Percentiles rank a stretch among this genome's conserved stretches.
Conservation (phyloP, 768 basidiomycete genomes). For the Lyophyllum decastes region DNA sequence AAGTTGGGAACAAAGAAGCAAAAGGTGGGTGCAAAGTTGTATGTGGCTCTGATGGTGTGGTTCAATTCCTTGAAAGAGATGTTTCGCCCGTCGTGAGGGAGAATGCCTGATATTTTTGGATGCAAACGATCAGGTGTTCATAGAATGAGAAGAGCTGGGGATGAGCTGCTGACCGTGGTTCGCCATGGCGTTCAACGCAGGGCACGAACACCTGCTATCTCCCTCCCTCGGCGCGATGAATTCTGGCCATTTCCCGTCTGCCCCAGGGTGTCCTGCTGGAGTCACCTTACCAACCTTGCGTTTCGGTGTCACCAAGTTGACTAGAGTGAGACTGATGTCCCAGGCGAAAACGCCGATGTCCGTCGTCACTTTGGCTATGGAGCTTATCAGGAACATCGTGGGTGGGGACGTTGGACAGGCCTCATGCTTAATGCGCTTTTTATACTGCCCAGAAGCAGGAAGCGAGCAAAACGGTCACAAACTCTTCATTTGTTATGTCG, state of each 20-base stretch:
- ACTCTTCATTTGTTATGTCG: not conserved
- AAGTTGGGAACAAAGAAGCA: slow-evolving; percentile 65
- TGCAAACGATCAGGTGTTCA: not conserved
- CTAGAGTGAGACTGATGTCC: slow-evolving; percentile 52
- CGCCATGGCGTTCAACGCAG: slow-evolving; percentile 72
- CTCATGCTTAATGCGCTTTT: not conserved
- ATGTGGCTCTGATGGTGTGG: slow-evolving; percentile 50
- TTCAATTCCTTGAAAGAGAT: slow-evolving; percentile 61
- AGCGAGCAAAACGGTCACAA: slow-evolving; percentile 9
- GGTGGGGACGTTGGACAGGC: slow-evolving; percentile 5
- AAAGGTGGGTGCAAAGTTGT: slow-evolving; percentile 72
- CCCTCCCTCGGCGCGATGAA: slow-evolving; percentile 56
- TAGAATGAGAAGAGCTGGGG: slow-evolving; percentile 3
- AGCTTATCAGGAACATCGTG: slow-evolving; percentile 33
- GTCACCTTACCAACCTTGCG: slow-evolving; percentile 56
- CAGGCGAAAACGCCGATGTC: slow-evolving; percentile 40
- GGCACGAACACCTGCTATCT: slow-evolving; percentile 67
- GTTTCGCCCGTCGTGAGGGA: slow-evolving; percentile 66
- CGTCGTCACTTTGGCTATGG: slow-evolving; percentile 29
- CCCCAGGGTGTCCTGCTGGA: slow-evolving; percentile 55
- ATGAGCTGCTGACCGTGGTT: slow-evolving; percentile 65
- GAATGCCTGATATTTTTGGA: slow-evolving; percentile 49
- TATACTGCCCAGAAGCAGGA: slow-evolving; percentile 12
- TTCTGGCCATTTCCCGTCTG: slow-evolving; percentile 68
- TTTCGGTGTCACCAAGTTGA: slow-evolving; percentile 54